These are phyloP conservation scores for Exophiala alcalophila DNA, from an alignment of 2,329 filamentous ascomycete species.

Conservation along the genomic window DNA sequence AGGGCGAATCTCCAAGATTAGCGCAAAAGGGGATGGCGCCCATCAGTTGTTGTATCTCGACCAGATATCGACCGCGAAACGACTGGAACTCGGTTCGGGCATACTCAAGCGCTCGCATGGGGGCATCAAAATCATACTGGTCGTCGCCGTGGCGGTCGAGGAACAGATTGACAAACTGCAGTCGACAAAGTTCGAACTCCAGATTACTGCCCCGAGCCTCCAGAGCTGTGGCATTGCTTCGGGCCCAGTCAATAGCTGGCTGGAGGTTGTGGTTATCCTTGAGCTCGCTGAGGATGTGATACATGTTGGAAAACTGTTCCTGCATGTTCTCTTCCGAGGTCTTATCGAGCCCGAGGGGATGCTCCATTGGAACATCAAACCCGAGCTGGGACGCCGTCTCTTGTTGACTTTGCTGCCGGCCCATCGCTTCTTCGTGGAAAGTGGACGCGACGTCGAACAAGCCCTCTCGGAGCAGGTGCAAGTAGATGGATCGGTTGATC, in stretches of 20 bases:
- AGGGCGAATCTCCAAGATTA: slow-evolving; percentile 75
- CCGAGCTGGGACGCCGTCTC: slow-evolving; percentile 34
- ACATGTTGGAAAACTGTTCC: slow-evolving; percentile 82
- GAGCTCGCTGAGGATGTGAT: slow-evolving; percentile 77
- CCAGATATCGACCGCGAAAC: slow-evolving; percentile 71
- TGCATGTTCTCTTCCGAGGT: slow-evolving; percentile 51
- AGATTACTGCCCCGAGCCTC: slow-evolving; percentile 85
- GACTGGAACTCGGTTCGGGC: slow-evolving; percentile 69
- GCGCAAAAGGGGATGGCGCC: slow-evolving; percentile 75
- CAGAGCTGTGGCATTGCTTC: slow-evolving; percentile 64
- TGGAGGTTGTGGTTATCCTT: slow-evolving; percentile 67
- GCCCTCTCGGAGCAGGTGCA: slow-evolving; percentile 93
- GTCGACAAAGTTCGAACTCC: slow-evolving; percentile 87
- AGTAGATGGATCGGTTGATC: slow-evolving; percentile 89
- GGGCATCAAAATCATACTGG: slow-evolving; percentile 40
- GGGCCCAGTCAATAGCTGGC: slow-evolving; percentile 86
- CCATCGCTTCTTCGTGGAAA: slow-evolving; percentile 67
- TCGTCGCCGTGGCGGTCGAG: slow-evolving; percentile 58
- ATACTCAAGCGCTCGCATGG: slow-evolving; percentile 68
- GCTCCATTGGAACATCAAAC: slow-evolving; percentile 30
- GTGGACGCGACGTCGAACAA: slow-evolving; percentile 84
- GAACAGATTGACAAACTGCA: slow-evolving; percentile 89
- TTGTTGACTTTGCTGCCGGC: slow-evolving; percentile 30
- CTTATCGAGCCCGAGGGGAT: slow-evolving; percentile 28
- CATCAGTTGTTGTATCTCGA: slow-evolving; percentile 77